Evolutionary conservation across 2,329 filamentous ascomycete species (phyloP), one percentile per base, ranked within the genome.

Genomic region (Macroventuria anomochaeta): DNA sequence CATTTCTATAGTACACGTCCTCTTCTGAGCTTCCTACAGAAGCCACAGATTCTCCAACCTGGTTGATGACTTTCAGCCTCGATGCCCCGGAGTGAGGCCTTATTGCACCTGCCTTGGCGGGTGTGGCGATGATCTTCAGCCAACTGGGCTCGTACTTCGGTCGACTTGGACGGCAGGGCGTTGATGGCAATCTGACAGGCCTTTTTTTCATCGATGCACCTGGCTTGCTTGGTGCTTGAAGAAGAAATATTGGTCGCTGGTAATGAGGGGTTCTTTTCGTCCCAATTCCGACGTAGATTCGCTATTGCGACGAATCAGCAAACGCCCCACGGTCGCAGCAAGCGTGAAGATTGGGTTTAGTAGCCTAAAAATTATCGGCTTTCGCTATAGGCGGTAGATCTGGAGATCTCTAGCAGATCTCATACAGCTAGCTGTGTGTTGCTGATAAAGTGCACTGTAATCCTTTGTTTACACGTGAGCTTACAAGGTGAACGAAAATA

Each of bases 71-170:
- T 62, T 70, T 64, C 71, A 90, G 90, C 90, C 89, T 90, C 90
- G 87, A 83, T 83, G 80, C 88, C 88, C 87, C 85, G 90, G 89
- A 92, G 90, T 95, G 90, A 93, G 88, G 78, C 83, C 82, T 79
- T 73, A 79, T 80, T 83, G 74, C 78, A 55, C 78, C 78, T 81
- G 76, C 83, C 88, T 87, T 90, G 89, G 86, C 93, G 88, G 88
- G 84, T 87, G 88, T 87, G 88, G 87, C 91, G 89, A 95, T 96
- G 91, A 96, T 95, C 90, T 95, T 89, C 82, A 87, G 89, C 89
- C 88, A 79, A 82, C 81, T 75, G 63, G 67, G 79, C 83, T 88
- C 83, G 84, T 87, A 85, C 85, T 87, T 92, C 80, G 89, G 89
- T 87, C 88, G 84, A 85, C 81, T 77, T 81, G 79, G 78, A 80